A percentile compares a stretch with the other conserved stretches of the same genome.
Evolutionary conservation across 371 early-diverging fungal species (phyloP).

Genomic region (Zychaea mexicana): DNA sequence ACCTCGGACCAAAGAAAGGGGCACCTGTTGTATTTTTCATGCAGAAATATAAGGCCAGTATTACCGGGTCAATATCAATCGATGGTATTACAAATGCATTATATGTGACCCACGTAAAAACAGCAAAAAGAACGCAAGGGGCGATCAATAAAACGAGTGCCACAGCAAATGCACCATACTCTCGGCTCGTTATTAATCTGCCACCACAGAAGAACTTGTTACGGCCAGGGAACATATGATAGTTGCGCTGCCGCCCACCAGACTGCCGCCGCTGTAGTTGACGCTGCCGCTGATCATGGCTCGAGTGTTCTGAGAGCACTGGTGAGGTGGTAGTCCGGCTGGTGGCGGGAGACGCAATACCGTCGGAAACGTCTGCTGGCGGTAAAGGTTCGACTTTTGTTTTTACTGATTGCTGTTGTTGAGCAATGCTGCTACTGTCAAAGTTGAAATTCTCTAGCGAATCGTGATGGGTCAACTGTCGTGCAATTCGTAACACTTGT

Average conservation of each 20-base stretch:
- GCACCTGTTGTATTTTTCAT: constrained; percentile 36
- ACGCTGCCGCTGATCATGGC: background rate
- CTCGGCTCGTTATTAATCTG: constrained; percentile 69
- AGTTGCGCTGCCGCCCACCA: constrained; percentile 23
- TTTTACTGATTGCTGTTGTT: background rate
- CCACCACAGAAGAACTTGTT: constrained; percentile 68
- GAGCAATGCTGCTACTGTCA: background rate
- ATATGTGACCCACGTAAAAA: constrained; percentile 62
- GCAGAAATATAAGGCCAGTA: background rate
- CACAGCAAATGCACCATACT: constrained; percentile 67
- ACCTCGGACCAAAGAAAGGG: constrained; percentile 71
- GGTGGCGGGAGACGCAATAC: background rate
- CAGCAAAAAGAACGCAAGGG: constrained; percentile 68
- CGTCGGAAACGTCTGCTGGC: background rate
- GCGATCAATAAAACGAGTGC: constrained; percentile 63
- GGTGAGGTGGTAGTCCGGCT: background rate
- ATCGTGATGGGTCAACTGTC: background rate
- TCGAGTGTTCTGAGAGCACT: background rate
- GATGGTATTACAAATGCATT: background rate
- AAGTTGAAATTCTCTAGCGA: background rate
- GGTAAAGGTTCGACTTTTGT: background rate
- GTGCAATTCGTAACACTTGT: background rate
- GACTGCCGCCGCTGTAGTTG: background rate
- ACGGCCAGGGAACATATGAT: constrained; percentile 41
- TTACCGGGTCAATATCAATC: too few species aligned